These are phyloP conservation scores for Solanum acaule DNA, from an alignment of 257 asterid species.

Conservation along the genomic window DNA sequence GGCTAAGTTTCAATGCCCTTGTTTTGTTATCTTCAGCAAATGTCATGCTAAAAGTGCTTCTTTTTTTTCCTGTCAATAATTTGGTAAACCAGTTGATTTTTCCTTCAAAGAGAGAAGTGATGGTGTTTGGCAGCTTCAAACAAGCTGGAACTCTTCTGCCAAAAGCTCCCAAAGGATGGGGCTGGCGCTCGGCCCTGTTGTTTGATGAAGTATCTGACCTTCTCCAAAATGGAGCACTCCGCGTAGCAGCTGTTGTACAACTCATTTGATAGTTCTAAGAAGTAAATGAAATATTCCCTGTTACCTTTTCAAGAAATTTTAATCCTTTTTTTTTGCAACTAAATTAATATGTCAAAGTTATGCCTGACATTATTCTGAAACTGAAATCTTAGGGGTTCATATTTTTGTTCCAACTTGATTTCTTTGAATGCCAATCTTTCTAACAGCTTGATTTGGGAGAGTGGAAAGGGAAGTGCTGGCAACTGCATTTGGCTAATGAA, in stretches of 20 bases:
- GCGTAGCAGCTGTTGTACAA: conserved; percentile 86
- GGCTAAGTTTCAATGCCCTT: not conserved
- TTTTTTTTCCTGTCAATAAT: not conserved
- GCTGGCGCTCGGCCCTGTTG: conserved; percentile 92
- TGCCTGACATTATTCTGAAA: not conserved
- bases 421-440: conserved; percentile 1
- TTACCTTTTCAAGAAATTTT: not conserved
- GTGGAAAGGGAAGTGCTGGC: not conserved
- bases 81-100: conserved; percentile 64
- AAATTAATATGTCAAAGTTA: not conserved
- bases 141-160: conserved; percentile 94
- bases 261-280: conserved; percentile 45
- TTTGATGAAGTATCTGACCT: conserved; percentile 83
- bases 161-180: conserved; percentile 99
- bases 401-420: not conserved
- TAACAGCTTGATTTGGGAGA: not conserved
- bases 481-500: not conserved
- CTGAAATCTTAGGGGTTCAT: not conserved
- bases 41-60: not conserved
- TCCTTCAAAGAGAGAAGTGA: conserved; percentile 94
- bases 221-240: conserved; percentile 75
- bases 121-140: conserved; percentile 92
- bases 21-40: not conserved
- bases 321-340: not conserved
- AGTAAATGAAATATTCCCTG: conserved; percentile 1